A percentile compares a stretch with the other conserved stretches of the same genome.
Evolutionary conservation across 164 flowering plant genomes (phyloP).

Genomic region (Euptelea pleiosperma): DNA sequence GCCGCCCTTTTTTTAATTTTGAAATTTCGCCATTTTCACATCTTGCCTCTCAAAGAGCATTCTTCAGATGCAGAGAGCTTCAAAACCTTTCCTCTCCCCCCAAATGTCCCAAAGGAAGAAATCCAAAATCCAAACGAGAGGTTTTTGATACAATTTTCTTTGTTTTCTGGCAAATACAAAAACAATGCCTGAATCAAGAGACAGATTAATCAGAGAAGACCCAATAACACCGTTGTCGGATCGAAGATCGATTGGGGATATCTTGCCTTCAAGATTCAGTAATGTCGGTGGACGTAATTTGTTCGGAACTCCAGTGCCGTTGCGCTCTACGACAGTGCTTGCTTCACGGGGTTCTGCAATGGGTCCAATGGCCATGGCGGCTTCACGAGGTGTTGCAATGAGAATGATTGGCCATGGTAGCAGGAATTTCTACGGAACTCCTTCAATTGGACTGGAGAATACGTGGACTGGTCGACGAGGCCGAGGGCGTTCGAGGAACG

Average conservation of each 20-base stretch:
- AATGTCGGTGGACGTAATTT: constrained; percentile 1
- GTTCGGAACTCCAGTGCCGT: constrained; percentile 18
- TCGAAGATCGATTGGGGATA: constrained; percentile 14
- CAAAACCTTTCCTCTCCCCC: too few relatives aligned
- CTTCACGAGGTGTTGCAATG: constrained; percentile 12
- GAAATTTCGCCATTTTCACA: too few relatives aligned
- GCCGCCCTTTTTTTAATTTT: too few relatives aligned
- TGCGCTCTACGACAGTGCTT: too few relatives aligned
- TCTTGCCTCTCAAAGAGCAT: too few relatives aligned
- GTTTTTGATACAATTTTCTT: too few relatives aligned
- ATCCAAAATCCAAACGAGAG: too few relatives aligned
- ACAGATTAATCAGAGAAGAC: constrained; percentile 33
- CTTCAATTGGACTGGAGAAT: constrained; percentile 28
- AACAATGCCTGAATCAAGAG: constrained; percentile 43
- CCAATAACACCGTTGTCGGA: constrained; percentile 23
- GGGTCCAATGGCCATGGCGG: neutral
- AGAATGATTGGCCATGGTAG: constrained; percentile 27
- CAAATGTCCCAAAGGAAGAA: too few relatives aligned
- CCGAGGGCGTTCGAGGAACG: constrained; percentile 21
- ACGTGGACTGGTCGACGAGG: constrained; percentile 19
- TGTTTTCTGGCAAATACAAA: too few relatives aligned
- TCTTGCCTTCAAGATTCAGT: constrained; percentile 5
- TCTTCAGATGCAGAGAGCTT: too few relatives aligned
- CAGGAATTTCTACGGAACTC: constrained; percentile 13
- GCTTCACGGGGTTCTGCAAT: too few relatives aligned